A percentile compares a stretch with the other conserved stretches of the same genome.
Conservation (phyloP, 768 basidiomycete species). For the Paxillus involutus region DNA sequence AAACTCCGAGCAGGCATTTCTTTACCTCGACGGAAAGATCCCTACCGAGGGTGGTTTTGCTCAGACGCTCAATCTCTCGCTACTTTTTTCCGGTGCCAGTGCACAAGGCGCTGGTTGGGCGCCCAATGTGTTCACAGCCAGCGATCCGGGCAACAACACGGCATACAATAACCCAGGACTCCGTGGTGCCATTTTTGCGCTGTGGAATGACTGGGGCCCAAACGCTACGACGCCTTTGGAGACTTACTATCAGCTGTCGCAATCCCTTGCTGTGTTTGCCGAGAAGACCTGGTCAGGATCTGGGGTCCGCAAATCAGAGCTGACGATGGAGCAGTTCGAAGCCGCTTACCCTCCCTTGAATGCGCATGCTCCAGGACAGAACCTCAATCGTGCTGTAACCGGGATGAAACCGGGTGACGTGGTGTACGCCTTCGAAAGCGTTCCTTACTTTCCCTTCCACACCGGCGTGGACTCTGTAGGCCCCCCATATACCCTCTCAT, state of each 20-base stretch:
- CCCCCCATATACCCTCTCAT: conserved; percentile 42
- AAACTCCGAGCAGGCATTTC: conserved; percentile 36
- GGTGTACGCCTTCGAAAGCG: conserved; percentile 28
- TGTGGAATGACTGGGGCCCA: conserved; percentile 48
- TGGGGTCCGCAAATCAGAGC: conserved; percentile 31
- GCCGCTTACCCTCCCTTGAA: conserved; percentile 36
- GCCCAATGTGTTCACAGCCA: conserved; percentile 33
- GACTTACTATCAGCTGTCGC: conserved; percentile 42
- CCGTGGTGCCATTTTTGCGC: conserved; percentile 35
- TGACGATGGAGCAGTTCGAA: conserved; percentile 38
- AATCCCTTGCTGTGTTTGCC: conserved; percentile 39
- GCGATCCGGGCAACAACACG: conserved; percentile 34
- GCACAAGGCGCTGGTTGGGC: conserved; percentile 34
- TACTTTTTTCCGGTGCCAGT: conserved; percentile 30
- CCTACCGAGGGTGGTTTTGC: conserved; percentile 33
- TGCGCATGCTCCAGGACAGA: conserved; percentile 41
- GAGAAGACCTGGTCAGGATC: conserved; percentile 47
- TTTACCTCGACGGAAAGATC: conserved; percentile 39
- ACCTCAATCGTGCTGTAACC: conserved; percentile 40
- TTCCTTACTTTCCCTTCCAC: conserved; percentile 19
- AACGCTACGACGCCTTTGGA: conserved; percentile 45
- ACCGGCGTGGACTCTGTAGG: conserved; percentile 39
- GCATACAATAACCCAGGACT: conserved; percentile 25
- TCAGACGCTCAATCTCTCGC: conserved; percentile 28
- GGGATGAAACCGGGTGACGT: conserved; percentile 22